Conservation (phyloP, 306 rosid genomes). For the Fragaria iinumae region DNA sequence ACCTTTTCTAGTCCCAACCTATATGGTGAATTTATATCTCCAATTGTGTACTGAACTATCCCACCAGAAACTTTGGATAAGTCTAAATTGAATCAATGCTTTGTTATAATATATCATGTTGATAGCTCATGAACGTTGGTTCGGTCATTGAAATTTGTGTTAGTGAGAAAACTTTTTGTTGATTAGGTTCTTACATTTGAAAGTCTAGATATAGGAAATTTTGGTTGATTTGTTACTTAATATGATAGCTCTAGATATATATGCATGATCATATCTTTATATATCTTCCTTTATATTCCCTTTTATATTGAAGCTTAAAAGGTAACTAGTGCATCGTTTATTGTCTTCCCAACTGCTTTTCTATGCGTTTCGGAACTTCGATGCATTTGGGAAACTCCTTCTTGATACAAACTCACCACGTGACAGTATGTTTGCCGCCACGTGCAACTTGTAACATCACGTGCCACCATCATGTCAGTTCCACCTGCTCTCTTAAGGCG, state of each 20-base stretch:
- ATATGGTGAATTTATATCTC: neutral
- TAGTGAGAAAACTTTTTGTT: neutral
- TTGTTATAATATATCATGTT: constrained; percentile 4
- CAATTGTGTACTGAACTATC: constrained; percentile 3
- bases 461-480: constrained; percentile 25
- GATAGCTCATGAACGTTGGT: neutral
- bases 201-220: neutral
- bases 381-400: constrained; percentile 15
- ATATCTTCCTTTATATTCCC: neutral
- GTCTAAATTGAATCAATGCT: constrained; percentile 1
- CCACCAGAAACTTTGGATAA: neutral
- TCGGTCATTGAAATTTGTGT: neutral
- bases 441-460: constrained; percentile 15
- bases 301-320: constrained; percentile 1
- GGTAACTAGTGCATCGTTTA: constrained; percentile 3
- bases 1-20: neutral
- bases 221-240: constrained; percentile 9
- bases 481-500: constrained; percentile 21
- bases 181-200: constrained; percentile 7
- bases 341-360: constrained; percentile 18
- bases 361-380: constrained; percentile 5
- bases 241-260: neutral
- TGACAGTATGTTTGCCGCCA: constrained; percentile 20
- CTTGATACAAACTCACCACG: constrained; percentile 21
- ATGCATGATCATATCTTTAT: neutral